Evolutionary conservation across 805 yeast species (phyloP), one percentile per base, ranked within the genome.

Genomic region (Huiozyma sinensis): DNA sequence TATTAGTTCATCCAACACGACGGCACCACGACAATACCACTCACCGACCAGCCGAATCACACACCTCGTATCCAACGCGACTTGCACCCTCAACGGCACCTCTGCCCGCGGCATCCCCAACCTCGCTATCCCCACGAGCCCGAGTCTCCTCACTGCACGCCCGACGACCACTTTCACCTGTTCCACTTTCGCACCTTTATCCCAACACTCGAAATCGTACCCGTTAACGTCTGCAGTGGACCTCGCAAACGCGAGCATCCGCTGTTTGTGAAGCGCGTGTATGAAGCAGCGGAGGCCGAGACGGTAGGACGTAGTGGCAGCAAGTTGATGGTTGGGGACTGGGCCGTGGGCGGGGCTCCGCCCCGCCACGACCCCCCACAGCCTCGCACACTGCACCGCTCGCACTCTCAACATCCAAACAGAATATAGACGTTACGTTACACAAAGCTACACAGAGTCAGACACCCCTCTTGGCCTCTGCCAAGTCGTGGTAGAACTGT

Each of bases 401-500:
- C 24, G 24, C 2, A 17, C 24, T 17, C 24, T 17, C 24, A 17
- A 17, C 24, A 17, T 17, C 24, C 24, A 2, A 2, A 4, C 24
- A 17, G 24, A 17, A 17, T 17, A 17, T 17, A 17, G 24, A 17
- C 24, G 24, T 17, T 17, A 17, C 24, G 24, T 17, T 17, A 17
- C 24, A 17, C 24, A 17, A 17, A 17, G 24, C 24, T 17, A 17
- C 24, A 17, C 24, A 17, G 24, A 17, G 4, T 17, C 24, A 17
- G 4, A 17, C 33, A 31, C 27, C 58, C 45, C 73, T 75, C 73
- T 83, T 82, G 69, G 79, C 73, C 63, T 80, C 79, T 55, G 88
- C 90, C 64, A 83, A 70, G 56, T 79, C 72, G 50, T 81, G 78
- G 69, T 89, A 89, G 77, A 78, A 87, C 46, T 76, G 79, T 66